Evolutionary conservation across 177 flowering plant species (phyloP).

Genomic region (Telopea speciosissima): DNA sequence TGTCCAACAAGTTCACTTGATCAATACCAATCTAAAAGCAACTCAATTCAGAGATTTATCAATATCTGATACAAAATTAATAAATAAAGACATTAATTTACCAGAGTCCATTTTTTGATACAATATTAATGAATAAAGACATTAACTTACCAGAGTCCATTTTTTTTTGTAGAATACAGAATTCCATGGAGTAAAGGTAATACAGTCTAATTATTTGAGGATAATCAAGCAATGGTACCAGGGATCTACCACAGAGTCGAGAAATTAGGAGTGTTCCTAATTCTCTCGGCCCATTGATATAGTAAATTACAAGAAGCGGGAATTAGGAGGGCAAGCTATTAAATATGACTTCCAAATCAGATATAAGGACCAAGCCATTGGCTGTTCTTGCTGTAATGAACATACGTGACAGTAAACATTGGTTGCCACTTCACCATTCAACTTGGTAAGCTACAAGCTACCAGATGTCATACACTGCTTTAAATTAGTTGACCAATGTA

Average conservation of each 20-base stretch:
- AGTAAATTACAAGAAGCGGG: no score
- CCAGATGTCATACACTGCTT: not conserved
- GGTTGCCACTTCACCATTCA: not conserved
- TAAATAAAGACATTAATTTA: not conserved
- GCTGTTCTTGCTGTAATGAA: not conserved
- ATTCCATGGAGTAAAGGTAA: no score
- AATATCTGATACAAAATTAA: not conserved
- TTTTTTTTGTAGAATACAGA: not conserved
- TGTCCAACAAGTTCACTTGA: constrained; percentile 1
- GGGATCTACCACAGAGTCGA: no score
- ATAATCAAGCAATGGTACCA: no score
- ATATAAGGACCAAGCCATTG: not conserved
- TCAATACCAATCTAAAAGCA: constrained; percentile 5
- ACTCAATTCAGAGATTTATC: not conserved
- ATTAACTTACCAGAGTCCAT: not conserved
- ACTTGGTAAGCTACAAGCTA: not conserved
- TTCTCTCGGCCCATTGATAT: no score
- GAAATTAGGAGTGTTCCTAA: no score
- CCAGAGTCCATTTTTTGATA: not conserved
- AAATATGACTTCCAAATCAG: not conserved
- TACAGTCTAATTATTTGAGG: no score
- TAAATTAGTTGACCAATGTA: no score
- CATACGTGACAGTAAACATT: not conserved
- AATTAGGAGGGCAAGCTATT: no score
- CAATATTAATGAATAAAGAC: not conserved